Conservation (phyloP, 2,329 filamentous ascomycete species). For the Apiospora koreana region DNA sequence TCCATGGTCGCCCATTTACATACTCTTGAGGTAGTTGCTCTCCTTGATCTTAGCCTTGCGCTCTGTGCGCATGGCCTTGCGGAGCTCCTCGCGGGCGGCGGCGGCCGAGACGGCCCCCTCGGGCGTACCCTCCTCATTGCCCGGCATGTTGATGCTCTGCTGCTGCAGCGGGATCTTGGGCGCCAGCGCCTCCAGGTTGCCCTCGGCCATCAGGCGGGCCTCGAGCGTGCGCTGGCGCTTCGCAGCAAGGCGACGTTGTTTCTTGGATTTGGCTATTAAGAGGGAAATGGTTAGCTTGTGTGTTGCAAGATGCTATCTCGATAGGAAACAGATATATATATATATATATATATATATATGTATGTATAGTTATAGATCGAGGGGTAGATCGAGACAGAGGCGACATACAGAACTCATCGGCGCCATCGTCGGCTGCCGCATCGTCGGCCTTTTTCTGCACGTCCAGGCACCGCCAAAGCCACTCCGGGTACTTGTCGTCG, state of each 20-base stretch:
- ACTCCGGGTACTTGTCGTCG: conserved; percentile 76
- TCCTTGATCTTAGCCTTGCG: conserved; percentile 80
- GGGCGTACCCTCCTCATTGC: conserved; percentile 42
- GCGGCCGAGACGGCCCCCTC: conserved; percentile 49
- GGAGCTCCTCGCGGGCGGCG: conserved; percentile 61
- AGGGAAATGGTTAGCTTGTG: background rate
- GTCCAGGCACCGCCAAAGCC: conserved; percentile 76
- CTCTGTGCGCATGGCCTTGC: conserved; percentile 72
- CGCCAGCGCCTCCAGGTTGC: conserved; percentile 65
- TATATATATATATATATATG: too few species aligned
- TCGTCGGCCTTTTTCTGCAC: conserved; percentile 55
- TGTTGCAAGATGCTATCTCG: background rate
- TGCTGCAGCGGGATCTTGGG: conserved; percentile 75
- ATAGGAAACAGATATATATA: conserved; percentile 7
- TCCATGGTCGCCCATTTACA: conserved; percentile 53
- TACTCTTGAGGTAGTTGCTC: conserved; percentile 80
- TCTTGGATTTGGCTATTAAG: conserved; percentile 75
- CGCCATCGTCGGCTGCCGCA: conserved; percentile 55
- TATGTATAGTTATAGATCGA: too few species aligned
- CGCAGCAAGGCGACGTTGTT: conserved; percentile 71
- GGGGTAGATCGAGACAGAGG: background rate
- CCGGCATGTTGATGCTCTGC: conserved; percentile 75
- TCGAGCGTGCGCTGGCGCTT: conserved; percentile 61
- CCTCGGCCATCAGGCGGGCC: conserved; percentile 61
- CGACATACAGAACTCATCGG: conserved; percentile 78